A percentile compares a stretch with the other conserved stretches of the same genome.
phyloP scores from a whole-genome alignment of 148 eudicot species.

The Camellia sinensis region DNA sequence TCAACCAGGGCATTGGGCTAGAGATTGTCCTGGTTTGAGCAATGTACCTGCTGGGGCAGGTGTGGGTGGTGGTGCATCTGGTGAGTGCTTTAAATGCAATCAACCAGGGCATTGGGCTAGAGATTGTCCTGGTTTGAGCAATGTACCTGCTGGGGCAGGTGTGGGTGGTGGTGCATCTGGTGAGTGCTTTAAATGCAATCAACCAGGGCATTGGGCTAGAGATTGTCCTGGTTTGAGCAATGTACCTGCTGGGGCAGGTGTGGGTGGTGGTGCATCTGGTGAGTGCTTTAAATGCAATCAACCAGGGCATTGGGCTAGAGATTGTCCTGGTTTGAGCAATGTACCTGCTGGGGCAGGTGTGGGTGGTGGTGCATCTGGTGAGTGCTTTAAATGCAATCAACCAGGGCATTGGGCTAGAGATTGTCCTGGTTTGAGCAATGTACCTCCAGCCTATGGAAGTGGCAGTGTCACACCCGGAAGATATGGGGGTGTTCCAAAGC shows the following conservation, averaged over 20 bases:
- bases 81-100: too few species aligned
- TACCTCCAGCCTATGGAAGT: slow-evolving; percentile 63
- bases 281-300: slow-evolving; percentile 78
- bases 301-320: slow-evolving; percentile 72
- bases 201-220: too few species aligned
- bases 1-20: too few species aligned
- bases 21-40: too few species aligned
- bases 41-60: too few species aligned
- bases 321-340: slow-evolving; percentile 57
- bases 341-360: slow-evolving; percentile 21
- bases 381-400: slow-evolving; percentile 76
- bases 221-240: too few species aligned
- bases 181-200: too few species aligned
- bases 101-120: too few species aligned
- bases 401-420: slow-evolving; percentile 78
- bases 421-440: slow-evolving; percentile 55
- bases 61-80: too few species aligned
- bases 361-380: slow-evolving; percentile 16
- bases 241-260: slow-evolving; percentile 34
- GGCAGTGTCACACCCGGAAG: slow-evolving; percentile 40
- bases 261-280: slow-evolving; percentile 19
- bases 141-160: too few species aligned
- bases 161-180: too few species aligned
- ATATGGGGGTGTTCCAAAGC: slow-evolving; percentile 47
- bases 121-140: too few species aligned